Evolutionary conservation across 371 early-diverging fungal genomes (phyloP).

Genomic region (Mortierella sp.): DNA sequence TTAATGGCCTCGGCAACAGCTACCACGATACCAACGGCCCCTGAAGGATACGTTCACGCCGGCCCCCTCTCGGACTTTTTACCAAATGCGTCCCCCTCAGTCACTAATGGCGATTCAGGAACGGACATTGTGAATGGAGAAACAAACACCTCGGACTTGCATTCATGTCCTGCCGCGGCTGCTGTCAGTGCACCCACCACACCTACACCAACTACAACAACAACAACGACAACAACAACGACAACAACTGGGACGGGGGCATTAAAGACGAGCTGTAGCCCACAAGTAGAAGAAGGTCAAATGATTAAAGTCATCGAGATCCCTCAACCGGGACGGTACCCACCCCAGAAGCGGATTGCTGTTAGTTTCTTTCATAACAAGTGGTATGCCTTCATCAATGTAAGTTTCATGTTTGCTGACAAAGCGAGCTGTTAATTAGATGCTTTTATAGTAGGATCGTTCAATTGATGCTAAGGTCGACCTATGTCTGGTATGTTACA

Average conservation of each 20-base stretch:
- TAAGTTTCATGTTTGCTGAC: slow-evolving; percentile 14
- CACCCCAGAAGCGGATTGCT: slow-evolving; percentile 47
- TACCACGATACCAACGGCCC: slow-evolving; percentile 20
- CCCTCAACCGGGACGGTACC: slow-evolving; percentile 52
- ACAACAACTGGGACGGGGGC: neutral
- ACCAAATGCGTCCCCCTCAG: neutral
- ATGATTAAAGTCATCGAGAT: slow-evolving; percentile 53
- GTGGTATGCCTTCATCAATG: slow-evolving; percentile 58
- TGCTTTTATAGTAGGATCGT: neutral
- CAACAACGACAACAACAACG: neutral
- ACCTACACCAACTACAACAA: neutral
- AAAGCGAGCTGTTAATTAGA: neutral
- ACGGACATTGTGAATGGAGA: neutral
- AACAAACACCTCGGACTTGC: neutral
- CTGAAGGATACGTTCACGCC: slow-evolving; percentile 34
- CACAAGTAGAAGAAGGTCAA: slow-evolving; percentile 27
- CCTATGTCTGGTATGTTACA: neutral
- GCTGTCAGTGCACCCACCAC: neutral
- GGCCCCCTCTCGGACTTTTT: slow-evolving; percentile 44
- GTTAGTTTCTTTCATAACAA: slow-evolving; percentile 43
- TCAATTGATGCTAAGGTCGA: neutral
- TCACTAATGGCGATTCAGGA: neutral
- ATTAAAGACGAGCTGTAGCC: neutral
- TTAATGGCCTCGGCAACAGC: slow-evolving; percentile 10
- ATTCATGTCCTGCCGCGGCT: neutral